A percentile compares a stretch with the other conserved stretches of the same genome.
Evolutionary conservation across 2,329 filamentous ascomycete species (phyloP).

Genomic region (Alternaria longipes): DNA sequence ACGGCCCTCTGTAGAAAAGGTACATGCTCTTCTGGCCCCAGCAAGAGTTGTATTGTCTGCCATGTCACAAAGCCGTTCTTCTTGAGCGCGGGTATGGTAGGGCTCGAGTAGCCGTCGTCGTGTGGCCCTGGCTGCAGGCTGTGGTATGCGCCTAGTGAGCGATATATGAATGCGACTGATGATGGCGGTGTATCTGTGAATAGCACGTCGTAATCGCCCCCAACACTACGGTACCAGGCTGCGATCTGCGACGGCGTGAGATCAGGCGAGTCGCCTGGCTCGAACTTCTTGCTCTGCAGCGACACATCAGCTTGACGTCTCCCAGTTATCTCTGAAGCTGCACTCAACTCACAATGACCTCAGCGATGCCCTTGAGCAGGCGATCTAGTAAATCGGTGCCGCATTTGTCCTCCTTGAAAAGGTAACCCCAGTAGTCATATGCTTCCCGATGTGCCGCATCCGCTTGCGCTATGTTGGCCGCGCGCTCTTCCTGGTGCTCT

Average conservation of each 20-base stretch:
- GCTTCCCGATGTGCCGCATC: constrained; percentile 54
- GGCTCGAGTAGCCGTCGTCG: constrained; percentile 73
- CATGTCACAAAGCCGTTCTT: constrained; percentile 87
- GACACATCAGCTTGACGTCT: constrained; percentile 20
- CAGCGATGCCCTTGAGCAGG: constrained; percentile 57
- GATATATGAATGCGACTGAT: constrained; percentile 90
- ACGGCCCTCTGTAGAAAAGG: constrained; percentile 84
- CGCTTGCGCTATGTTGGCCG: constrained; percentile 29
- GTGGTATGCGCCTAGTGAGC: constrained; percentile 89
- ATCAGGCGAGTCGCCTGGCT: constrained; percentile 57
- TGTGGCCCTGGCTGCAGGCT: constrained; percentile 76
- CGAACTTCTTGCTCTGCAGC: constrained; percentile 53
- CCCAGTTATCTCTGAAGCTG: background rate
- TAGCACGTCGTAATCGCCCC: constrained; percentile 64
- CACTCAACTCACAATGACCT: constrained; percentile 54
- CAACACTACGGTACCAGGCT: constrained; percentile 59
- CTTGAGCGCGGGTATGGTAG: constrained; percentile 84
- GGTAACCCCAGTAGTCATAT: constrained; percentile 60
- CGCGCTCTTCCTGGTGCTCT: constrained; percentile 28
- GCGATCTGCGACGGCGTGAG: constrained; percentile 60
- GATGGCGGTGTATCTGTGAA: constrained; percentile 78
- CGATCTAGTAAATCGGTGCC: constrained; percentile 58
- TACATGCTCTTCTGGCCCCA: constrained; percentile 88
- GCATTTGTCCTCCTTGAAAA: constrained; percentile 62
- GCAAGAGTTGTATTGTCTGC: constrained; percentile 89